Base-by-base conservation (phyloP, 257 asterid species). In the Penstemon davidsonii region DNA sequence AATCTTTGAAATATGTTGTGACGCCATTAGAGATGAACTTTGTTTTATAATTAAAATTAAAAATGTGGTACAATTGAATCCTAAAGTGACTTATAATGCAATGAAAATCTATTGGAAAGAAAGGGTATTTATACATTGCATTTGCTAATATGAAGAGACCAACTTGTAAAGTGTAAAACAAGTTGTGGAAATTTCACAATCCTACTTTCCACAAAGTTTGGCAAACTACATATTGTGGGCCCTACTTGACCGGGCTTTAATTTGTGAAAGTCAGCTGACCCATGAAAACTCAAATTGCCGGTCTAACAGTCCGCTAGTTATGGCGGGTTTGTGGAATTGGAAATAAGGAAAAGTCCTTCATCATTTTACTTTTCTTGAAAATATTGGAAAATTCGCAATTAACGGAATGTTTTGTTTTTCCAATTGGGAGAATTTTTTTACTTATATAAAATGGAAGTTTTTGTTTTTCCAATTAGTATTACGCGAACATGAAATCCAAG, bases 11-110 rank as follows among this genome's bases (percentile, higher is more conserved):
- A 15, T 57, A 4, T 66, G 15, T 19, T 6, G 58, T 18, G 84
- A 72, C 38, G 89, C 86, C 95, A 86, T 86, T 25, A 70, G 42
- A 13, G 25, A 47, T 7, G 11, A 65, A 63, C 46, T 46, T 33
- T 11, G 25, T 25, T 18, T 11, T 41, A 62, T 61, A 25, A 25
- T 25, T 25, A 25, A 25, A 44, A 13, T 13, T 3, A n/a, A 13
- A 42, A 42, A 13, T 61, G 66, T 43, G 55, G 63, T 58, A 5
- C 33, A 62, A 50, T 54, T 44, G 40, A 19, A 65, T 53, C 39
- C 8, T 46, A 49, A 25, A 25, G 33, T 3, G 15, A 10, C 8
- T 39, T 8, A 38, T 60, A 55, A 57, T 62, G 3, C 13, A 57
- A 33, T 50, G 66, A 64, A 40, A 47, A 40, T n/a, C 12, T 36